Base-by-base conservation (phyloP, 1,284 basidiomycete genomes). In the Vanrija sp. region DNA sequence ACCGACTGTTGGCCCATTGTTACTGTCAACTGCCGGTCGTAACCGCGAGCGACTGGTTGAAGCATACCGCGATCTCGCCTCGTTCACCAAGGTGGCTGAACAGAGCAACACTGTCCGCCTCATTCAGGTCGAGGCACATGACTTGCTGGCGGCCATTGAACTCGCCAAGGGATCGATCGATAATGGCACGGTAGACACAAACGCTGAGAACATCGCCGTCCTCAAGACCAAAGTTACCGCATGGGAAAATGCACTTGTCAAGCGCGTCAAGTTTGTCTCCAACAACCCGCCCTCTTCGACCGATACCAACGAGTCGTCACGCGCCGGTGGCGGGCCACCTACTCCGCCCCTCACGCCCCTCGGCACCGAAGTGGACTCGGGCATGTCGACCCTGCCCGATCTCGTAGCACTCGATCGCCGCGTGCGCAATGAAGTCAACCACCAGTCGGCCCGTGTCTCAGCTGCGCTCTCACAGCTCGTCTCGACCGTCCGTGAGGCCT, bases 381-480 rank as follows among this genome's bases (percentile, higher is more conserved):
- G 47, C 18, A 25, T 26, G 6, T 15, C 34, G 19, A 39, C 46
- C 8, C 47, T 55, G 50, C 51, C 89, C 62, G 85, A 88, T 52
- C 78, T 85, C 15, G 66, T 75, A 8, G 73, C 74, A n/a, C 72
- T 90, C 18, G 88, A 92, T 65, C 80, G 81, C 46, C 78, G 78
- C 38, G 86, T 91, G 29, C 85, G 89, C 4, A 73, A 79, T 14
- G 85, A 89, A 65, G 83, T 82, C 23, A 92, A 92, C 68, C 78
- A 81, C 6, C 84, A 84, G 62, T 79, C 83, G 25, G 82, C 88
- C 68, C 79, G 79, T 47, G 79, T 91, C 16, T 80, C 80, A 6
- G 83, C 84, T 14, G 79, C 79, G 23, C 57, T 85, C 23, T 82
- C 83, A 55, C 71, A 60, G 18, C 54, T 63, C 14, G 38, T 26